Conservation (phyloP, 441 rosid species). For the Pelargonium australe region DNA sequence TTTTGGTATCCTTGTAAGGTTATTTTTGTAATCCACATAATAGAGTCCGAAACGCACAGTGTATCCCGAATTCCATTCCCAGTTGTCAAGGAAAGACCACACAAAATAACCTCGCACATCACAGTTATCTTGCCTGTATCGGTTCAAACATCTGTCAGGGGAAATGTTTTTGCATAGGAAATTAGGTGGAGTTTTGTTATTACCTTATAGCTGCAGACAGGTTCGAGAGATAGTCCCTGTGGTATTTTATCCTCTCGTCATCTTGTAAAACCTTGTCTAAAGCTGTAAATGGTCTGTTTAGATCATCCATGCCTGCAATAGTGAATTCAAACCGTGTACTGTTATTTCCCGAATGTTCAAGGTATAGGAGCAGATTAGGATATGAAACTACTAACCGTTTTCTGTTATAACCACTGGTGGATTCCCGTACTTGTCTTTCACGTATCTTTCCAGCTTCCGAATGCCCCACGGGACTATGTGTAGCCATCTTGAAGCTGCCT, state of each 20-base stretch:
- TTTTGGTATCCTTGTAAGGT: conserved; percentile 75
- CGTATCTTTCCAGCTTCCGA: conserved; percentile 43
- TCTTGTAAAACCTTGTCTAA: conserved; percentile 62
- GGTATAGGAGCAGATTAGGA: not conserved
- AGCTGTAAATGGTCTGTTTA: conserved; percentile 43
- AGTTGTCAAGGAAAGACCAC: conserved; percentile 89
- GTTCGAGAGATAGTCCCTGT: conserved; percentile 74
- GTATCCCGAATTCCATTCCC: conserved; percentile 93
- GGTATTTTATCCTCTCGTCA: conserved; percentile 68
- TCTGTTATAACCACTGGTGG: conserved; percentile 68
- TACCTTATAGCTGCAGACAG: conserved; percentile 80
- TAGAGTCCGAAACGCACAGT: conserved; percentile 81
- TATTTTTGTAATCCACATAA: conserved; percentile 64
- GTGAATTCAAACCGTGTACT: conserved; percentile 2
- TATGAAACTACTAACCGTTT: conserved; percentile 41
- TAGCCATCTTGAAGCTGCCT: conserved; percentile 92
- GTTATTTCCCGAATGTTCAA: not conserved
- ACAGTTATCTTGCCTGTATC: conserved; percentile 52
- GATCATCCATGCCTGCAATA: conserved; percentile 74
- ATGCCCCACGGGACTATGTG: conserved; percentile 87
- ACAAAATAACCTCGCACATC: conserved; percentile 62
- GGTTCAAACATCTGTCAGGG: conserved; percentile 7
- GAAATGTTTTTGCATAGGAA: not conserved
- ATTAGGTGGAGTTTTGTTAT: not conserved
- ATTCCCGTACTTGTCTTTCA: conserved; percentile 67